These are phyloP conservation scores for Rhizopogon rudus DNA, from an alignment of 768 basidiomycete genomes.

Conservation along the genomic window DNA sequence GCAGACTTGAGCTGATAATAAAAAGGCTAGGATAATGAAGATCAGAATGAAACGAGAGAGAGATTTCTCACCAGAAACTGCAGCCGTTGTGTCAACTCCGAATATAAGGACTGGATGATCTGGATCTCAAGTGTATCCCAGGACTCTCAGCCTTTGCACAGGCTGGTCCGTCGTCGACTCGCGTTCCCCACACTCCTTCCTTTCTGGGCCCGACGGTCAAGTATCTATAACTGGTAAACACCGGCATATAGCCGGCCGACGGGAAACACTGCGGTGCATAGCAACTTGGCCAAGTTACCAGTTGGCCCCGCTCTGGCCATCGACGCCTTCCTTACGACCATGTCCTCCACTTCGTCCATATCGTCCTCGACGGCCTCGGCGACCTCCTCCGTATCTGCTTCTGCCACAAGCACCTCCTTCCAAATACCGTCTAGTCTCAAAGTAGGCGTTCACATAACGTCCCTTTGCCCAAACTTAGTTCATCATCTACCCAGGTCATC, in stretches of 20 bases:
- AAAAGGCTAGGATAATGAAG: background rate
- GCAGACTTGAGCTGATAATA: background rate
- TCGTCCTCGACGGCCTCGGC: constrained; percentile 11
- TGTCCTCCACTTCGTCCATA: constrained; percentile 27
- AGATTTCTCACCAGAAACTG: background rate
- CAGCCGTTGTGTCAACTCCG: no score
- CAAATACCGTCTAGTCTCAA: constrained; percentile 44
- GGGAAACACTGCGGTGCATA: constrained; percentile 2
- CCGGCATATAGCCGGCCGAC: no score
- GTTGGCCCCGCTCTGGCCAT: background rate
- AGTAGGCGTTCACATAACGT: constrained; percentile 24
- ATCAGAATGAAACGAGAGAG: background rate
- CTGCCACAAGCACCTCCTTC: constrained; percentile 30
- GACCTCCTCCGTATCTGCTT: constrained; percentile 35
- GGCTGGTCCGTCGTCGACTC: background rate
- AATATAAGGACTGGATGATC: background rate
- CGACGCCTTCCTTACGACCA: constrained; percentile 3
- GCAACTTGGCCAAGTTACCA: no score
- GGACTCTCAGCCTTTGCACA: constrained; percentile 1
- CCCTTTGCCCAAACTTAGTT: background rate
- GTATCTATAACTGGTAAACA: no score
- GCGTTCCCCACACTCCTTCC: constrained; percentile 1
- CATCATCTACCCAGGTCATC: constrained; percentile 45
- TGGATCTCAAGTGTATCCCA: background rate
- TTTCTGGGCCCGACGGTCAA: background rate